Base-by-base conservation (phyloP, 1,284 basidiomycete genomes). In the Ustilago cynodontis region DNA sequence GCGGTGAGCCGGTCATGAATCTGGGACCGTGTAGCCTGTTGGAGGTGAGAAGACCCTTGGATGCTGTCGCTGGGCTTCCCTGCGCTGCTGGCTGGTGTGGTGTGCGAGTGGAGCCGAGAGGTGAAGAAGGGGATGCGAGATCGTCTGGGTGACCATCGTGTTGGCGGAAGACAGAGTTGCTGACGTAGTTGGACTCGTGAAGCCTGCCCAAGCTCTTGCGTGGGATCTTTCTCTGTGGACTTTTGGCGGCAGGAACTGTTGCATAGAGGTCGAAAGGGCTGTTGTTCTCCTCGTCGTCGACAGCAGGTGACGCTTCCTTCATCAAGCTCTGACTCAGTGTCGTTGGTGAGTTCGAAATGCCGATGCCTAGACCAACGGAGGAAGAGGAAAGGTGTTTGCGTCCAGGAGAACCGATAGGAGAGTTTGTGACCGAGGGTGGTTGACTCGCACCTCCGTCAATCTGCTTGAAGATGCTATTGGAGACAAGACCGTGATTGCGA, bases 11-110 rank as follows among this genome's bases (percentile, higher is more conserved):
- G 9, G 55, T 41, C 66, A 69, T 71, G 53, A 65, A 61, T 20
- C 80, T 67, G 5, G 94, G 94, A 2, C 94, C 95, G 77, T 93
- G 92, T 58, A 95, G 89, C 39, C 93, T 90, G 76, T 91, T 91
- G 0, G 93, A 93, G 24, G 93, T 92, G 53, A 95, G 90, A 0
- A 91, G 91, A 4, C 93, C 91, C 92, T 91, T 8, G 88, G 82
- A 47, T n/a, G 54, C 39, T 3, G 63, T 49, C 1, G 63, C 49
- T 11, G 68, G 61, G 29, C 60, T 62, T 11, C 39, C 20, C 26
- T 37, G 56, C 0, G 33, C 37, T 31, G 68, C 14, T 3, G 51
- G 29, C 22, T 57, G 49, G 18, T 24, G 51, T 14, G 58, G 31
- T 33, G 33, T 24, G 31, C 58, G 65, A 37, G 65, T 43, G 11